Percentiles rank a stretch among this genome's conserved stretches.
Evolutionary conservation across 2,329 filamentous ascomycete genomes (phyloP).

Genomic region (Capronia coronata): DNA sequence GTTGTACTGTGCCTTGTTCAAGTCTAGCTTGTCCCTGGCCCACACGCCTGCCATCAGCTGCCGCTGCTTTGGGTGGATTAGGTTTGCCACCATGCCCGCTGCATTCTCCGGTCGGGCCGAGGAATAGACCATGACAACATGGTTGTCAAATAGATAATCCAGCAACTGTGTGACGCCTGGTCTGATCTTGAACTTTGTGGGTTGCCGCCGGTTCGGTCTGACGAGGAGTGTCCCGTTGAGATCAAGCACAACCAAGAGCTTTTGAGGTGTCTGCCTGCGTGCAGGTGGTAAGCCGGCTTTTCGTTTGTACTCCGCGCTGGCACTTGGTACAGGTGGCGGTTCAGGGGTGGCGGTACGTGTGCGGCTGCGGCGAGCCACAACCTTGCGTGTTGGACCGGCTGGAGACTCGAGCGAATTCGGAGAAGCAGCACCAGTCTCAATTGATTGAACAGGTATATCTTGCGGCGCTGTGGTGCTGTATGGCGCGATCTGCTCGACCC

Average conservation of each 20-base stretch:
- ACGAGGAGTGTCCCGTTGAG: conserved; percentile 85
- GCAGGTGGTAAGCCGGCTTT: conserved; percentile 45
- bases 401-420: not conserved
- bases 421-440: conserved; percentile 4
- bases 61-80: conserved; percentile 54
- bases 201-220: conserved; percentile 51
- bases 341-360: conserved; percentile 1
- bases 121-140: conserved; percentile 84
- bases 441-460: conserved; percentile 13
- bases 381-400: conserved; percentile 5
- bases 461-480: conserved; percentile 8
- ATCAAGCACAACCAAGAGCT: conserved; percentile 78
- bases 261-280: conserved; percentile 45
- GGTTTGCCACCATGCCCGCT: conserved; percentile 54
- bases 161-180: conserved; percentile 65
- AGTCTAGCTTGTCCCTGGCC: conserved; percentile 68
- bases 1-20: conserved; percentile 59
- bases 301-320: conserved; percentile 55
- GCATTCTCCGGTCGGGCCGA: conserved; percentile 74
- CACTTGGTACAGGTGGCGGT: conserved; percentile 46
- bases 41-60: conserved; percentile 61
- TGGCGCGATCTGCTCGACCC: conserved; percentile 9
- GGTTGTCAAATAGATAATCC: conserved; percentile 64
- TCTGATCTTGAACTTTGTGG: conserved; percentile 56
- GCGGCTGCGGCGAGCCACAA: not conserved